Evolutionary conservation across 2,329 filamentous ascomycete species (phyloP).

Genomic region (Aspergillus sp.): DNA sequence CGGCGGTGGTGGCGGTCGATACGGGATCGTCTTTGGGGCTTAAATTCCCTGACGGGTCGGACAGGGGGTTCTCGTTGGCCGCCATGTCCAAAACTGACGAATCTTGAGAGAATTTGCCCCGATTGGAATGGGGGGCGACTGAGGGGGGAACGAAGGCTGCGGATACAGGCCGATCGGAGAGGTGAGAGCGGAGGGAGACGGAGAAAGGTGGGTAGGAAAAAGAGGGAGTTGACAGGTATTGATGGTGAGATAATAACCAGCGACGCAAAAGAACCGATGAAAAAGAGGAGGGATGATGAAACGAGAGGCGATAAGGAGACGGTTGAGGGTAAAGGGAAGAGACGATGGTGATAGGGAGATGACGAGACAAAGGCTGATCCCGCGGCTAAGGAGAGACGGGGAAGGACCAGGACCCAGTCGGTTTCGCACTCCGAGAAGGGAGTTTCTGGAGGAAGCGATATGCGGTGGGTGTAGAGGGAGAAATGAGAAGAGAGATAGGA

Average conservation of each 20-base stretch:
- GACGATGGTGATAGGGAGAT: background rate
- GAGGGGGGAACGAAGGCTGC: background rate
- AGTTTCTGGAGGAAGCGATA: background rate
- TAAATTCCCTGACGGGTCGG: constrained; percentile 15
- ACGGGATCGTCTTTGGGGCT: constrained; percentile 15
- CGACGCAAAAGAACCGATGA: background rate
- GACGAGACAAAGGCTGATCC: background rate
- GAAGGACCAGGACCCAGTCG: background rate
- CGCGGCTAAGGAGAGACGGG: background rate
- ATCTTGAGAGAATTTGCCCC: background rate
- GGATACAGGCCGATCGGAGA: background rate
- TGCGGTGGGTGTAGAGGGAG: background rate
- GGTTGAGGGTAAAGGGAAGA: background rate
- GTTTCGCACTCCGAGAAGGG: background rate
- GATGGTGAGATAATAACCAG: background rate
- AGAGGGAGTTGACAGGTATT: background rate
- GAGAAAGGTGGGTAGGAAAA: background rate
- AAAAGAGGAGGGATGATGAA: background rate
- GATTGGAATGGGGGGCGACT: background rate
- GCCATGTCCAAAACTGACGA: constrained; percentile 10
- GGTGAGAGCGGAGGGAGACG: background rate
- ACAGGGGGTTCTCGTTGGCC: constrained; percentile 21
- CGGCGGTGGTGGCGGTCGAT: constrained; percentile 13
- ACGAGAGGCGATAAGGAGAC: background rate
- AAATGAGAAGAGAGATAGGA: background rate